Evolutionary conservation across 352 stramenopile genomes (phyloP).

Genomic region (Phytophthora ohioensis): DNA sequence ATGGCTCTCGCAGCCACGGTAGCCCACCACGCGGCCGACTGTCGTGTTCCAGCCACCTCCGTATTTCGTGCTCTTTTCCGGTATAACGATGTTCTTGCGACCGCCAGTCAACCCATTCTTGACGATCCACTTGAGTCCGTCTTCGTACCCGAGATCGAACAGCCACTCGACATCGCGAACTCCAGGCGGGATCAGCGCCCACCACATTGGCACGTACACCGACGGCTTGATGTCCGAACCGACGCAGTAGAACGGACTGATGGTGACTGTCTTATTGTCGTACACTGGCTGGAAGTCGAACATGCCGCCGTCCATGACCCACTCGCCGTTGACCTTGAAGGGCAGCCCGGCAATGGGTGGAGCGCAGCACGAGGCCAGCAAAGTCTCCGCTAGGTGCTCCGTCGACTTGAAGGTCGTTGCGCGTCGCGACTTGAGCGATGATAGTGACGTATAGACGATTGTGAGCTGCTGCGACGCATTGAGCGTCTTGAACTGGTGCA

Average conservation of each 20-base stretch:
- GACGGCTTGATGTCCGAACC: conserved; percentile 91
- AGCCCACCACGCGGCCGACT: conserved; percentile 80
- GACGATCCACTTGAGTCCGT: conserved; percentile 75
- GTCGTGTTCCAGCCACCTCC: conserved; percentile 73
- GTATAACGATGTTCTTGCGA: conserved; percentile 55
- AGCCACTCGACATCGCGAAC: conserved; percentile 83
- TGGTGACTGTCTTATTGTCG: conserved; percentile 74
- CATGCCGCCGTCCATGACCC: conserved; percentile 88
- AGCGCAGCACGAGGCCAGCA: conserved; percentile 86
- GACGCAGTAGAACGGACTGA: conserved; percentile 90
- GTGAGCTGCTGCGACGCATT: conserved; percentile 58
- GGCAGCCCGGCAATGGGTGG: conserved; percentile 82
- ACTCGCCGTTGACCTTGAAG: conserved; percentile 85
- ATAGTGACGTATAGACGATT: conserved; percentile 83
- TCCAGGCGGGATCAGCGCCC: conserved; percentile 75
- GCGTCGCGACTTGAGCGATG: conserved; percentile 68
- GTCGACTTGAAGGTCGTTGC: conserved; percentile 71
- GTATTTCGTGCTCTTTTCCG: conserved; percentile 62
- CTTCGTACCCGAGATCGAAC: conserved; percentile 87
- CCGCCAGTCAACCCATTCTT: conserved; percentile 46
- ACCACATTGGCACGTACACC: conserved; percentile 92
- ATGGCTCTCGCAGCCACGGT: conserved; percentile 70
- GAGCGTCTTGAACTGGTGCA: conserved; percentile 63
- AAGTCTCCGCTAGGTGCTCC: conserved; percentile 67
- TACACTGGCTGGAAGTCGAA: conserved; percentile 87